Base-by-base conservation (phyloP, 2,329 filamentous ascomycete species). In the Monilinia aucupariae region DNA sequence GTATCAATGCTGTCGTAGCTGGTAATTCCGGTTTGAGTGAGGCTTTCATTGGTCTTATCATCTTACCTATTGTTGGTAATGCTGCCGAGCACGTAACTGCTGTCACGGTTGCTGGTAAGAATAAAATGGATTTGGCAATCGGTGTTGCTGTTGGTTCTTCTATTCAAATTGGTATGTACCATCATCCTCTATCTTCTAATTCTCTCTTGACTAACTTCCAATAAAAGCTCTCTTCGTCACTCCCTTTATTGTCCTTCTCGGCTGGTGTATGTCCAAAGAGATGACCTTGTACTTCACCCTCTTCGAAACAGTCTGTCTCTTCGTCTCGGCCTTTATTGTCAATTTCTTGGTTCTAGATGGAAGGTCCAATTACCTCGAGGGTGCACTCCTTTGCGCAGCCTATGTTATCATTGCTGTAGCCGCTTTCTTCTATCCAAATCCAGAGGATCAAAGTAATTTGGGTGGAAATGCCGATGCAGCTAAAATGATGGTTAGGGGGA, bases 311-410 rank as follows among this genome's bases (percentile, higher is more conserved):
- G 89, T 94, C 27, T 90, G 88, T 63, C 83, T 96, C 71, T 96
- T 96, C 75, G 85, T 93, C 59, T 89, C 86, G 59, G 87, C 91
- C 9, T 86, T 96, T 67, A 91, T 96, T 66, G 90, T 93, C 76
- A 94, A 93, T 76, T 96, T 94, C 73, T 77, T 96, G 64, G 91
- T 96, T 55, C 79, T 93, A 65, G 91, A 96, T 71, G 91, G 91
- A 13, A 83, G 91, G 74, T 91, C 87, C 74, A 96, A 96, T 73
- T 96, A 94, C 71, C 83, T 96, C 15, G 91, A 96, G 77, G 91
- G 91, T 17, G 86, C 87, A 1, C 73, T 90, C 49, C 74, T 90
- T 34, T 85, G 85, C 67, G 82, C 85, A 0, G 84, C 85, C 4
- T 89, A 89, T 71, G 77, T 89, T 56, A 89, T 89, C 64, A 89